Base-by-base conservation (phyloP, 2,329 filamentous ascomycete species). In the Sclerotinia borealis region DNA sequence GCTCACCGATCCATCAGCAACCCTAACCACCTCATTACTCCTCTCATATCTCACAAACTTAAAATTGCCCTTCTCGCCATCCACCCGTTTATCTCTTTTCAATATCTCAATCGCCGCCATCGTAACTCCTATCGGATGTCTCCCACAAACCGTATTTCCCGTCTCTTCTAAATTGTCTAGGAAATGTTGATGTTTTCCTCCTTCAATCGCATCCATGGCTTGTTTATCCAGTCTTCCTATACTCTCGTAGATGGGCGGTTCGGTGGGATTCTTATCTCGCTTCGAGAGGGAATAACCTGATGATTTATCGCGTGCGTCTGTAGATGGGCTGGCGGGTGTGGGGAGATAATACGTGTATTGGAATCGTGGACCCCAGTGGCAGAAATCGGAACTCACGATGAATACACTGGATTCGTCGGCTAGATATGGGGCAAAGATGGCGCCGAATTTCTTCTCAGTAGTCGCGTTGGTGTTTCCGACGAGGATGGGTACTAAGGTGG, bases 321-420 rank as follows among this genome's bases (percentile, higher is more conserved):
- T 29, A 19, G 82, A 65, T 65, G 84, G 78, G 37, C 86, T 82
- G 75, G 82, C 64, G 65, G 84, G 78, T 75, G 82, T 64, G 65
- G 84, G 78, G 39, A 86, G 82, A 75, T 97, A 96, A 64, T 89
- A 89, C 34, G 87, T 91, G 76, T 98, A 99, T 62, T 83, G 80
- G 76, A 97, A 99, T 55, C 91, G 83, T 0, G 80, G 70, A 13
- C 95, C 95, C 95, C 95, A 99, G 76, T 99, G 95, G 68, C 93
- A 97, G 75, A 99, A 99, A 75, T 99, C 95, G 1, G 92, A 96
- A 75, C 90, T 95, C 67, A 98, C 83, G 65, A 99, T 83, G 74
- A 98, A 97, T 1, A 88, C 86, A 65, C 91, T 96, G 15, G 82
- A 79, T 0, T 88, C 84, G 69, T 96, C 89, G 39, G 81, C 80